phyloP scores from a whole-genome alignment of 805 yeast species.

The Candida gorgasii region DNA sequence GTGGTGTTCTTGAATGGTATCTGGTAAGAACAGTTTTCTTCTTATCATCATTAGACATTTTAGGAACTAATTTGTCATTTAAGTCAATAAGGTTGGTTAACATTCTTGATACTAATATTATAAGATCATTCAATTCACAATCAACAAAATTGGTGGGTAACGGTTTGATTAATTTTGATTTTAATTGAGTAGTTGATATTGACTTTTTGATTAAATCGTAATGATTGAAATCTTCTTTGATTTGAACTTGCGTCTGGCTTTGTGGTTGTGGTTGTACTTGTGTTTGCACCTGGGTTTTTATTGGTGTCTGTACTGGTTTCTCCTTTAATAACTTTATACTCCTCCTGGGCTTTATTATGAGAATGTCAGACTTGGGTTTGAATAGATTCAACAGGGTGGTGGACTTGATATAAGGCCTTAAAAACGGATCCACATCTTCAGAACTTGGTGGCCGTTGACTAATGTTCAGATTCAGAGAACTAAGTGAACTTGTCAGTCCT shows the following conservation, averaged over 20 bases:
- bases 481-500: not conserved
- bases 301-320: not conserved
- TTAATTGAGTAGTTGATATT: not conserved
- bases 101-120: conserved; percentile 77
- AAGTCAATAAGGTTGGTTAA: conserved; percentile 68
- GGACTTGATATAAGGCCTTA: conserved; percentile 13
- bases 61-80: conserved; percentile 61
- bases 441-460: not conserved
- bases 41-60: conserved; percentile 13
- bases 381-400: conserved; percentile 1
- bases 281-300: not conserved
- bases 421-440: conserved; percentile 12
- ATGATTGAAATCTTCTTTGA: conserved; percentile 7
- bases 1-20: conserved; percentile 93
- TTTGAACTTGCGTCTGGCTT: not conserved
- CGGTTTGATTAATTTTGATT: conserved; percentile 3
- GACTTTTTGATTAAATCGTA: conserved; percentile 9
- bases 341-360: not conserved
- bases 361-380: conserved; percentile 5
- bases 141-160: conserved; percentile 7
- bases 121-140: conserved; percentile 54
- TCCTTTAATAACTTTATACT: not conserved
- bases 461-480: not conserved
- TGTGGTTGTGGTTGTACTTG: conserved; percentile 1
- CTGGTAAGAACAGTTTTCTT: conserved; percentile 58